Evolutionary conservation across 2,329 filamentous ascomycete genomes (phyloP).

Genomic region (Paraphaeosphaeria sporulosa): DNA sequence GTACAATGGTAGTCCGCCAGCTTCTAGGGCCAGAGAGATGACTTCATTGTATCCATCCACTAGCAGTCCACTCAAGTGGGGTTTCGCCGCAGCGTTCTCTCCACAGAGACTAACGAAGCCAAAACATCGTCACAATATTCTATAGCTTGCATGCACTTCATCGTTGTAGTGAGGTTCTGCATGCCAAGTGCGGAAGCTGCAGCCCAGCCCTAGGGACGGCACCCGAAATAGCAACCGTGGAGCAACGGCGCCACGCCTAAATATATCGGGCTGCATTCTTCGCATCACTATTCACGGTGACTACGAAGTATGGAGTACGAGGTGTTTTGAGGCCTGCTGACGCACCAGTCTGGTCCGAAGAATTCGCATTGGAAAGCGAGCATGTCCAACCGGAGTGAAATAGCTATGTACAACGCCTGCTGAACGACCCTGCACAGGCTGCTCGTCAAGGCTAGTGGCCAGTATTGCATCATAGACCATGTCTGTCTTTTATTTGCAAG

Average conservation of each 20-base stretch:
- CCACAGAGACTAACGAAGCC: no score
- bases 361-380: neutral
- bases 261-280: neutral
- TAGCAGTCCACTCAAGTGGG: no score
- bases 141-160: no score
- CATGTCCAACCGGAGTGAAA: neutral
- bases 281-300: neutral
- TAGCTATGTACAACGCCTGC: neutral
- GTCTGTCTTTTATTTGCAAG: neutral
- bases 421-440: neutral
- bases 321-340: neutral
- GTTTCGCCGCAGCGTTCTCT: no score
- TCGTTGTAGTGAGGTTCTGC: neutral
- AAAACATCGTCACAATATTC: no score
- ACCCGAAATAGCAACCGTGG: neutral
- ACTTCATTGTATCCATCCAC: no score
- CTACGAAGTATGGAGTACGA: neutral
- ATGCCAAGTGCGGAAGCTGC: neutral
- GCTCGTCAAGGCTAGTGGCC: neutral
- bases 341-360: neutral
- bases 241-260: neutral
- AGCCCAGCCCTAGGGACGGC: neutral
- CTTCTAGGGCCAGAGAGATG: no score
- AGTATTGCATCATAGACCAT: neutral
- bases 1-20: no score